Percentiles rank a stretch among this genome's conserved stretches.
Evolutionary conservation across 2,329 filamentous ascomycete species (phyloP).

Genomic region (Cryphonectria parasitica): DNA sequence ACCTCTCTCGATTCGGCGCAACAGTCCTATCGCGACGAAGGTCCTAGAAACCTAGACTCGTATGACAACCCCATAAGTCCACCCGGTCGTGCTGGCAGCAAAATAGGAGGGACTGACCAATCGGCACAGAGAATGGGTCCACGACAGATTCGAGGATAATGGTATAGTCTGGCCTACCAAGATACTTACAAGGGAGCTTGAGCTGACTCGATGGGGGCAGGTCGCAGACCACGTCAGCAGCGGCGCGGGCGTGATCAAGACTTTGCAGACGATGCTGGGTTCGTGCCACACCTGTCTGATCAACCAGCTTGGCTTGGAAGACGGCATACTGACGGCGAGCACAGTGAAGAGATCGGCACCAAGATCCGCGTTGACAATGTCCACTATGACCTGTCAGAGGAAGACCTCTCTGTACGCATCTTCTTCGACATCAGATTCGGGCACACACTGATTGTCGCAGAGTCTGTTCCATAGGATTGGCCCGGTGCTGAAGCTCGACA

Average conservation of each 20-base stretch:
- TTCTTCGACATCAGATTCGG: conserved; percentile 9
- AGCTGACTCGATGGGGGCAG: conserved; percentile 30
- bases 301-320: neutral
- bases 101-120: conserved; percentile 33
- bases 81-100: neutral
- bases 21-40: conserved; percentile 65
- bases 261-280: conserved; percentile 20
- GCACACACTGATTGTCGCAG: conserved; percentile 50
- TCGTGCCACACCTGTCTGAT: neutral
- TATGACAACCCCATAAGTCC: conserved; percentile 43
- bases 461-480: conserved; percentile 82
- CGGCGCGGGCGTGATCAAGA: conserved; percentile 29
- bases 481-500: conserved; percentile 66
- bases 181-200: neutral
- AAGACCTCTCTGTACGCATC: conserved; percentile 72
- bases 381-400: conserved; percentile 87
- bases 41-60: conserved; percentile 71
- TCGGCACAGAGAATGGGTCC: conserved; percentile 80
- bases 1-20: conserved; percentile 47
- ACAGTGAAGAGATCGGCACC: conserved; percentile 51
- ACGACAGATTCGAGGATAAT: conserved; percentile 84
- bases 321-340: conserved; percentile 46
- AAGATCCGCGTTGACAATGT: conserved; percentile 87
- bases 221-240: conserved; percentile 26
- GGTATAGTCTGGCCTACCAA: conserved; percentile 44